Evolutionary conservation across 1,139 yeast genomes (phyloP).

Genomic region (Magnusiomyces tetraspermus): DNA sequence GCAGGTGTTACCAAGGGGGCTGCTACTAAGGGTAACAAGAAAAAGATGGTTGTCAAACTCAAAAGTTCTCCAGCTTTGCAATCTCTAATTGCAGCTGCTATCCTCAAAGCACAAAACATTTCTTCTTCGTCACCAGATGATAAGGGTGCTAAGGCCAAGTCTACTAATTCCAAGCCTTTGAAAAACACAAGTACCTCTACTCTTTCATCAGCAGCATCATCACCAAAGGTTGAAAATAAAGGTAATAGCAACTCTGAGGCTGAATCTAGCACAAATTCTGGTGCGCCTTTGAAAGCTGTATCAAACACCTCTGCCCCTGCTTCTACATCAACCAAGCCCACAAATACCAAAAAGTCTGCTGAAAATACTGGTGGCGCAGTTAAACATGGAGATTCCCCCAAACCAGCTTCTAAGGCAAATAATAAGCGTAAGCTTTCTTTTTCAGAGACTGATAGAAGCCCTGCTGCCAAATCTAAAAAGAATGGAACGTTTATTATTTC

Average conservation of each 20-base stretch:
- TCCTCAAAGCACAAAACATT: not conserved
- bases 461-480: too few relatives aligned
- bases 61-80: not conserved
- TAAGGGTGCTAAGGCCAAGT: not conserved
- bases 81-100: not conserved
- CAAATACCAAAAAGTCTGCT: not conserved
- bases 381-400: too few relatives aligned
- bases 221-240: not conserved
- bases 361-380: too few relatives aligned
- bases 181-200: not conserved
- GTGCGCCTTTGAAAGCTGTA: too few relatives aligned
- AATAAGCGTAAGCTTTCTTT: too few relatives aligned
- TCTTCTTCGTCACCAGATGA: not conserved
- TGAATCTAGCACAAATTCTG: too few relatives aligned
- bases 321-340: too few relatives aligned
- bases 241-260: too few relatives aligned
- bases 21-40: not conserved
- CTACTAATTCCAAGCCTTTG: not conserved
- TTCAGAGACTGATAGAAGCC: too few relatives aligned
- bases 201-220: not conserved
- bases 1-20: conserved; percentile 1
- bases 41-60: conserved; percentile 1
- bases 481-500: too few relatives aligned
- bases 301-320: too few relatives aligned
- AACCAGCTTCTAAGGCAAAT: too few relatives aligned